Evolutionary conservation across 805 yeast genomes (phyloP).

Genomic region (Tetrapisispora iriomotensis): DNA sequence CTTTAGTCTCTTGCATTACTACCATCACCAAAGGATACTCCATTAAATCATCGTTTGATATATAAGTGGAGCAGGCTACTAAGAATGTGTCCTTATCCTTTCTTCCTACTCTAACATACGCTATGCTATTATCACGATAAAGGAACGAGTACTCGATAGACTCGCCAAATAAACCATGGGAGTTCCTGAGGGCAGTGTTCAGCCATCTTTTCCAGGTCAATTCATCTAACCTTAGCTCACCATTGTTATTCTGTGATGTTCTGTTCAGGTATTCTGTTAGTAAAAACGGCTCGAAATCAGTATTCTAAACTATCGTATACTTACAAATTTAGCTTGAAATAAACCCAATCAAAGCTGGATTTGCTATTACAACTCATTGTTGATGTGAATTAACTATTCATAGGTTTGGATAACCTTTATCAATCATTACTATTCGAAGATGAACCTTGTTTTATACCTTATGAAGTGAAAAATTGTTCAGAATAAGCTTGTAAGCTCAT

Average conservation of each 20-base stretch:
- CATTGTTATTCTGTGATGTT: slow-evolving; percentile 17
- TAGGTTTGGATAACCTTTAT: no score
- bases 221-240: slow-evolving; percentile 21
- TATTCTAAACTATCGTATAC: no score
- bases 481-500: no score
- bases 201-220: slow-evolving; percentile 34
- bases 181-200: slow-evolving; percentile 26
- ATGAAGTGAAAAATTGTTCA: no score
- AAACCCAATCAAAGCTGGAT: slow-evolving; percentile 24
- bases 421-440: no score
- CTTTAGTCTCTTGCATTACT: slow-evolving; percentile 15
- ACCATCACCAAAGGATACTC: slow-evolving; percentile 19
- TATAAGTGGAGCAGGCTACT: slow-evolving; percentile 27
- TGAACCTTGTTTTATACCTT: no score
- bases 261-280: slow-evolving; percentile 5
- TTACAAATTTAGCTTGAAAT: slow-evolving; percentile 16
- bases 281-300: no score
- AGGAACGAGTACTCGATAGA: slow-evolving; percentile 30
- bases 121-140: slow-evolving; percentile 14
- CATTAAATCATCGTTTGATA: slow-evolving; percentile 22
- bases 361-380: no score
- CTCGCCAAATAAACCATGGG: slow-evolving; percentile 35
- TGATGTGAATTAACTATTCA: no score
- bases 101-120: slow-evolving; percentile 22
- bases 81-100: slow-evolving; percentile 24